phyloP scores from a whole-genome alignment of 176 grass and related monocot species.

The Luzula sylvatica region DNA sequence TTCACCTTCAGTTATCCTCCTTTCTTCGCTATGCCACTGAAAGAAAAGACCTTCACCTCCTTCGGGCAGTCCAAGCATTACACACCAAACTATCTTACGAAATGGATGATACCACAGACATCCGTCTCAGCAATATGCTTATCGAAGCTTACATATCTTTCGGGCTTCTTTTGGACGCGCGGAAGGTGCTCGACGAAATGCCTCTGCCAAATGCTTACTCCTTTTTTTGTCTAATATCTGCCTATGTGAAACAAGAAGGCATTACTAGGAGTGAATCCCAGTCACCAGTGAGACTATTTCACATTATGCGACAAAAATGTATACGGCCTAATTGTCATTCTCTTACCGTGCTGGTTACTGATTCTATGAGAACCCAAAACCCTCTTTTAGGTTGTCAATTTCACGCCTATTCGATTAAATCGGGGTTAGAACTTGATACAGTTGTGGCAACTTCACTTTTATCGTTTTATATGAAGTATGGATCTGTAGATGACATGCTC shows the following conservation, averaged over 20 bases:
- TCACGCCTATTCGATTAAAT: constrained; percentile 41
- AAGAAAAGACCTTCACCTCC: constrained; percentile 5
- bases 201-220: constrained; percentile 25
- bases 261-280: not conserved
- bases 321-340: constrained; percentile 27
- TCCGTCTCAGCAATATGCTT: constrained; percentile 18
- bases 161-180: constrained; percentile 25
- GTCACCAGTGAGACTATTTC: constrained; percentile 9
- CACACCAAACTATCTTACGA: not conserved
- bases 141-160: constrained; percentile 23
- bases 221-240: constrained; percentile 26
- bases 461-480: constrained; percentile 21
- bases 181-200: constrained; percentile 25
- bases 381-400: constrained; percentile 24
- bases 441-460: constrained; percentile 32
- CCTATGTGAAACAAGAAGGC: constrained; percentile 9
- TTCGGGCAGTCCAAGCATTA: constrained; percentile 20
- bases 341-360: constrained; percentile 28
- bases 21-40: constrained; percentile 25
- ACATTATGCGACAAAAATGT: constrained; percentile 17
- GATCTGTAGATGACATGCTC: constrained; percentile 24
- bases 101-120: not conserved
- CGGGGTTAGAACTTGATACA: constrained; percentile 31
- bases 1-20: not conserved
- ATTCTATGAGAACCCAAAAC: constrained; percentile 25